Percentiles rank a stretch among this genome's conserved stretches.
phyloP scores from a whole-genome alignment of 1,139 yeast species.

The Zygotorulaspora mrakii region DNA sequence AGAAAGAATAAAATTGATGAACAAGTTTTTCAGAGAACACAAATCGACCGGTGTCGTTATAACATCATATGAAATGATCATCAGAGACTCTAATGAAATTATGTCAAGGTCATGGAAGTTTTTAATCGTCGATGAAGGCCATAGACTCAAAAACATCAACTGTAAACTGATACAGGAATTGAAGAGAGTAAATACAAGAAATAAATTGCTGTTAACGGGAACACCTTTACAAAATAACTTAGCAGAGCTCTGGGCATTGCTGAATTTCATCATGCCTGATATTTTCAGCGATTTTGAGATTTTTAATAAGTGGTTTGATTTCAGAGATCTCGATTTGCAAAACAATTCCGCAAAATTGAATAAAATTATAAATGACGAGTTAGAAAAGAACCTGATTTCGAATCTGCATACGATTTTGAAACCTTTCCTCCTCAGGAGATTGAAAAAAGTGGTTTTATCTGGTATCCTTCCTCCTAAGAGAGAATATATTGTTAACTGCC shows the following conservation, averaged over 20 bases:
- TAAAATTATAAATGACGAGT: slow-evolving; percentile 52
- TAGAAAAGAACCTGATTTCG: slow-evolving; percentile 59
- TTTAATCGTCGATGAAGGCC: slow-evolving; percentile 94
- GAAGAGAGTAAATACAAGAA: slow-evolving; percentile 60
- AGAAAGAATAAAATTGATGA: slow-evolving; percentile 46
- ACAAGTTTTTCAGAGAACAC: slow-evolving; percentile 35
- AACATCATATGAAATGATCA: slow-evolving; percentile 78
- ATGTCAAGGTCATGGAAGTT: slow-evolving; percentile 61
- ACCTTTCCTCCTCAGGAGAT: slow-evolving; percentile 79
- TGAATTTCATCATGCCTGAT: slow-evolving; percentile 87
- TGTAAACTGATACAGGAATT: slow-evolving; percentile 69
- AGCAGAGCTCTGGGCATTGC: slow-evolving; percentile 82
- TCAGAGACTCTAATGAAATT: slow-evolving; percentile 58
- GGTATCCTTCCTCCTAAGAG: slow-evolving; percentile 73
- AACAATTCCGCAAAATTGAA: slow-evolving; percentile 42
- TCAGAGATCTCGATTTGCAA: slow-evolving; percentile 45
- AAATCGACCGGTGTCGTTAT: slow-evolving; percentile 51
- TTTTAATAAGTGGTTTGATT: slow-evolving; percentile 93
- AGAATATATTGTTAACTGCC: slow-evolving; percentile 77
- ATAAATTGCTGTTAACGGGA: slow-evolving; percentile 79
- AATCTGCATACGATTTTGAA: slow-evolving; percentile 82
- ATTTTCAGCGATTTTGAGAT: slow-evolving; percentile 84
- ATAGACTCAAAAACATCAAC: slow-evolving; percentile 77
- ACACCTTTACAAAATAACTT: slow-evolving; percentile 91
- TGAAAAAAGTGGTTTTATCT: slow-evolving; percentile 68